Base-by-base conservation (phyloP, 2,329 filamentous ascomycete genomes). In the Knufia fluminis region DNA sequence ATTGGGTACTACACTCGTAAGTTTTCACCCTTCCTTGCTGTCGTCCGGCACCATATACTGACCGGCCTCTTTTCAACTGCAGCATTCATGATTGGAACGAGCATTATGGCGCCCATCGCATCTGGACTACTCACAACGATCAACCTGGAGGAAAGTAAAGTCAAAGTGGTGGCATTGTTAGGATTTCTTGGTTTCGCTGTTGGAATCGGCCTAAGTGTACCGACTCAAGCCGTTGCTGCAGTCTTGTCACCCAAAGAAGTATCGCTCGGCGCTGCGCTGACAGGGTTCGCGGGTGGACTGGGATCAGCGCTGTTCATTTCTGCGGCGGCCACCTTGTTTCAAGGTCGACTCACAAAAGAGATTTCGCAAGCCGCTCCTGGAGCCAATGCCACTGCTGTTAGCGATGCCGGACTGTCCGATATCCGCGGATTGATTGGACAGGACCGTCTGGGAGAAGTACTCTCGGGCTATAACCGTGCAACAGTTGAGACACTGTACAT, bases 31-130 rank as follows among this genome's bases (percentile, higher is more conserved):
- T 6, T 6, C 26, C 26, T 28, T 28, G 12, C 26, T 28, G 26
- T 28, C 26, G 12, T 28, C 26, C 6, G 12, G 16, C 19, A 4
- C 12, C 17, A n/a, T 16, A 6, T 3, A 46, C 14, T 16, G 9
- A 40, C 3, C 14, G 35, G 20, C 22, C 3, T 44, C n/a, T n/a
- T n/a, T n/a, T n/a, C n/a, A n/a, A n/a, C n/a, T n/a, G 10, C n/a
- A 53, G 52, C 52, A 40, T 59, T 64, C 55, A 58, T 70, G 41
- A 46, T 65, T 3, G 33, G 60, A 4, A 61, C 64, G n/a, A 50
- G 53, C 9, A 52, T 57, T 16, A 17, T 60, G 24, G 49, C 56
- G 12, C 52, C 59, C 6, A 53, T 60, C 16, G 61, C 56, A 10
- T 52, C 57, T 16, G 61, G 59, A 7, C 46, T 63, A 7, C 43